These are phyloP conservation scores for Piromyces finnis DNA, from an alignment of 192 early-diverging fungal genomes.

Conservation along the genomic window DNA sequence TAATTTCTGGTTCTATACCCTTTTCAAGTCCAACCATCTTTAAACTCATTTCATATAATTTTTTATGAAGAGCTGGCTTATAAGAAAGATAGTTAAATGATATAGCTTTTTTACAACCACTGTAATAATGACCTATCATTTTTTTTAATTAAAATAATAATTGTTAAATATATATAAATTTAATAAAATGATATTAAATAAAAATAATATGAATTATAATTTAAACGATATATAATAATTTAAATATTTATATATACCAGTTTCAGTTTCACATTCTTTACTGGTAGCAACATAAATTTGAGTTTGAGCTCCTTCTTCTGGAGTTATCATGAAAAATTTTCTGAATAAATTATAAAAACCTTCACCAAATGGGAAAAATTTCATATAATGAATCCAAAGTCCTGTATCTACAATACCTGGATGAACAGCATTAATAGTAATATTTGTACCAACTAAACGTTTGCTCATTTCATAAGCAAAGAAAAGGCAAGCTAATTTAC, in stretches of 20 bases:
- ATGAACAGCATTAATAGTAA: neutral
- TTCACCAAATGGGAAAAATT: neutral
- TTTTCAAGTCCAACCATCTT: neutral
- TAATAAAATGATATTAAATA: neutral
- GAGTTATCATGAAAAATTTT: neutral
- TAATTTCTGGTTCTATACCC: too few species aligned
- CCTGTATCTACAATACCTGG: neutral
- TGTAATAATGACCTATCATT: neutral
- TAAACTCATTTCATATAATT: neutral
- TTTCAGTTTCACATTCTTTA: neutral
- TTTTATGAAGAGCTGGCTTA: neutral
- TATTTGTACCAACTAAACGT: neutral
- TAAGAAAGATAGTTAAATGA: neutral
- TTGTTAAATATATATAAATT: too few species aligned
- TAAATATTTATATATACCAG: neutral
- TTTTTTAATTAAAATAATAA: too few species aligned
- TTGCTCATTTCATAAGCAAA: neutral
- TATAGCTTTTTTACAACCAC: neutral
- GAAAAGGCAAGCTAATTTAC: neutral
- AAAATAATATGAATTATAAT: neutral
- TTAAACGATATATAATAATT: neutral
- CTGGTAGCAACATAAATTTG: neutral
- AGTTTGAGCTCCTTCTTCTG: neutral
- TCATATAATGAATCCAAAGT: neutral
- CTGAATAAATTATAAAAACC: neutral